Conservation (phyloP, 352 stramenopile genomes). For the Peronosclerospora sorghi region DNA sequence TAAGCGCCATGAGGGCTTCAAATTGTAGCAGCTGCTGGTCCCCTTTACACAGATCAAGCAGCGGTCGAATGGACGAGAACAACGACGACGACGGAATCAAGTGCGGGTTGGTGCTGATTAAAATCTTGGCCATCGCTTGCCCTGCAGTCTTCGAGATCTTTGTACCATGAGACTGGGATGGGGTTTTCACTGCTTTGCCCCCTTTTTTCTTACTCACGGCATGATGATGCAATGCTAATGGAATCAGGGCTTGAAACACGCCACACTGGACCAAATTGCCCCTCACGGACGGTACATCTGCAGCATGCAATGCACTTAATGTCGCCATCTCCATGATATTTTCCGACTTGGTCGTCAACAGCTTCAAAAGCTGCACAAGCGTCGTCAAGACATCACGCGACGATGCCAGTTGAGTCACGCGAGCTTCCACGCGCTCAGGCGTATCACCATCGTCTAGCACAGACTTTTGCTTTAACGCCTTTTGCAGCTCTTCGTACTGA, state of each 20-base stretch:
- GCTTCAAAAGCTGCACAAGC: slow-evolving; percentile 73
- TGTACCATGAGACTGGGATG: slow-evolving; percentile 56
- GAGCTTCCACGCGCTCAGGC: slow-evolving; percentile 49
- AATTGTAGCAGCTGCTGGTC: slow-evolving; percentile 87
- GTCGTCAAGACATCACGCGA: slow-evolving; percentile 55
- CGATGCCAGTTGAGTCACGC: slow-evolving; percentile 43
- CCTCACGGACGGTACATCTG: slow-evolving; percentile 49
- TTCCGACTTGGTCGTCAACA: slow-evolving; percentile 51
- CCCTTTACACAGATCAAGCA: slow-evolving; percentile 91
- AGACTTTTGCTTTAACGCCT: slow-evolving; percentile 90
- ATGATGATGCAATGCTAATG: slow-evolving; percentile 39
- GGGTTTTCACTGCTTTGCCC: slow-evolving; percentile 14
- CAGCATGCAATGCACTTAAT: slow-evolving; percentile 53
- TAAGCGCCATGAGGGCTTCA: slow-evolving; percentile 94
- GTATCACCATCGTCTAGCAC: slow-evolving; percentile 86
- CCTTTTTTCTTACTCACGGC: slow-evolving; percentile 17
- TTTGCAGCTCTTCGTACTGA: slow-evolving; percentile 96
- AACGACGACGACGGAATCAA: slow-evolving; percentile 70
- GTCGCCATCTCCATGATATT: slow-evolving; percentile 73
- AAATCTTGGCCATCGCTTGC: slow-evolving; percentile 91
- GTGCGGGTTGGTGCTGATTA: slow-evolving; percentile 95
- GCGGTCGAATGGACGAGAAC: slow-evolving; percentile 65
- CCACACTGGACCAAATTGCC: slow-evolving; percentile 72
- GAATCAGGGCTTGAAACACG: slow-evolving; percentile 64
- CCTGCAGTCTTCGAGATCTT: slow-evolving; percentile 83